Percentiles rank a stretch among this genome's conserved stretches.
Evolutionary conservation across 2,329 filamentous ascomycete genomes (phyloP).

Genomic region (Sporothrix mexicana): DNA sequence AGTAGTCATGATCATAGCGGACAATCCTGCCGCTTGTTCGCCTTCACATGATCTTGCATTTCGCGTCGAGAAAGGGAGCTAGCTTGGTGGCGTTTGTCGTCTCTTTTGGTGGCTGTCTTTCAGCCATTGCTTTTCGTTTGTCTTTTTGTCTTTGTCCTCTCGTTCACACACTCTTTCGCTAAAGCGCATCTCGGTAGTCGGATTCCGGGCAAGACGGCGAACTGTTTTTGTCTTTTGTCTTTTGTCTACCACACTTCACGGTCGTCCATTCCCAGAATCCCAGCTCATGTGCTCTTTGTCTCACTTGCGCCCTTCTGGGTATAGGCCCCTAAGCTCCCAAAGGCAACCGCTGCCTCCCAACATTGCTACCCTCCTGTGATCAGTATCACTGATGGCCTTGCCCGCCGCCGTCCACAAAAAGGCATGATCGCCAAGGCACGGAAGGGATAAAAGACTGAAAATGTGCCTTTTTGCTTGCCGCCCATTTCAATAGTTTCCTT

Average conservation of each 20-base stretch:
- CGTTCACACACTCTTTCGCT: background rate
- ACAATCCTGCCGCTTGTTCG: background rate
- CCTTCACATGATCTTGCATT: background rate
- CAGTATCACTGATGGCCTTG: too few species aligned
- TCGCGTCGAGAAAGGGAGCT: background rate
- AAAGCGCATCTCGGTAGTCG: background rate
- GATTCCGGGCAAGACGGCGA: conserved; percentile 5
- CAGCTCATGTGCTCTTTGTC: conserved; percentile 13
- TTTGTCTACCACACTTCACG: too few species aligned
- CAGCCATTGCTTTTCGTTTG: background rate
- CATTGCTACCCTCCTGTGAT: background rate
- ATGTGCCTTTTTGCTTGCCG: background rate
- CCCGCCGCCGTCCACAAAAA: background rate
- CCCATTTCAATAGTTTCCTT: background rate
- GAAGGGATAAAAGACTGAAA: background rate
- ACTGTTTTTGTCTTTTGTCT: background rate
- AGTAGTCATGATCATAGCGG: background rate
- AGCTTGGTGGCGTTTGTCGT: background rate
- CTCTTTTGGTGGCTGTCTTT: background rate
- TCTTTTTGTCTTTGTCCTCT: background rate
- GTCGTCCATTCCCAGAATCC: background rate
- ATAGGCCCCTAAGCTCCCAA: background rate
- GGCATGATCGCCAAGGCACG: conserved; percentile 13
- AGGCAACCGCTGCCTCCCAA: background rate
- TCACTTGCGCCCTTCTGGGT: background rate